Base-by-base conservation (phyloP, 2,329 filamentous ascomycete genomes). In the Colletotrichum salicis region DNA sequence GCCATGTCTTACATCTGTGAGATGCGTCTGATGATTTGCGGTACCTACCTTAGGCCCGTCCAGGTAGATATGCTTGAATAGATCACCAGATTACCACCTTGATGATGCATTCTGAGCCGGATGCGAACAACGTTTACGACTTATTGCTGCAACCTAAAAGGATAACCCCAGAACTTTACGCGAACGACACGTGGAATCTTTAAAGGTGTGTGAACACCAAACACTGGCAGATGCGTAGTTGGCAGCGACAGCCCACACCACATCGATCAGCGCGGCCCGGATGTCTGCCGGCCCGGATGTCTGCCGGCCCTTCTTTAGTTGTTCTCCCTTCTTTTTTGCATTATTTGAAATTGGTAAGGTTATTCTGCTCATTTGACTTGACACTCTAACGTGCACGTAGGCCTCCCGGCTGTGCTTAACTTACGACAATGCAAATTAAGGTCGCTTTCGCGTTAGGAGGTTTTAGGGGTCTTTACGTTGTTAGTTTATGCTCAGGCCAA, bases 371-470 rank as follows among this genome's bases (percentile, higher is more conserved):
- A 45, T 41, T 24, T 24, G 19, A 56, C 48, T 29, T 66, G 37
- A 67, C 19, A 11, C 29, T n/a, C 29, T 37, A 15, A 6, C 24
- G 31, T n/a, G 29, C 37, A 60, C 24, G 41, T 48, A 27, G 11
- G 27, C 31, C 51, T 15, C 22, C 45, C 37, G 55, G 62, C 52
- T 41, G 51, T 62, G 58, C 15, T 33, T 12, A 12, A 22, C 13
- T 10, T n/a, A n/a, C 10, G n/a, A 15, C 10, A 24, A 31, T 31
- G 58, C n/a, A 33, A 7, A 48, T 57, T 5, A 10, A 55, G 11
- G 12, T 63, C 54, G 59, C 45, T 31, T 69, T 71, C 64, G 35
- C 45, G 54, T 64, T 60, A 31, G 31, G 45, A n/a, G n/a, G 19
- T 8, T 24, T 22, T 22, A 48, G 59, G 45, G 29, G 41, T 13